These are phyloP conservation scores for Neopestalotiopsis clavispora DNA, from an alignment of 2,329 filamentous ascomycete species.

Conservation along the genomic window DNA sequence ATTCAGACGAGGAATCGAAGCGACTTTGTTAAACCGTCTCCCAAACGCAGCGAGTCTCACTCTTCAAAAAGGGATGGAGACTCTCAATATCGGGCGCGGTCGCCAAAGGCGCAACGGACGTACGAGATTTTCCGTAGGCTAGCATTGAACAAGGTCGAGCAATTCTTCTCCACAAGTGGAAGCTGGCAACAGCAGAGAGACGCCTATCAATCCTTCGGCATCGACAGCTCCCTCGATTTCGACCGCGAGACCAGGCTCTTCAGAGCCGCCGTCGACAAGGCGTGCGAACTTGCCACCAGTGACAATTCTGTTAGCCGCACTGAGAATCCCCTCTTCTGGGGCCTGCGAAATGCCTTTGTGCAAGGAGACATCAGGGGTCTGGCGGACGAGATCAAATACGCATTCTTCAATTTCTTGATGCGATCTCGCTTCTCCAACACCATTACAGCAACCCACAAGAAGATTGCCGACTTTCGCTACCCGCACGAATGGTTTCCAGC, in stretches of 20 bases:
- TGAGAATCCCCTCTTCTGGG: constrained; percentile 61
- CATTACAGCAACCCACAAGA: constrained; percentile 63
- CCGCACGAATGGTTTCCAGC: constrained; percentile 92
- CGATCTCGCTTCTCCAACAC: constrained; percentile 60
- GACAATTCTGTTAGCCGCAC: constrained; percentile 40
- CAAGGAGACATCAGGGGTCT: constrained; percentile 55
- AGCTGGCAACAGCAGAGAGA: constrained; percentile 28
- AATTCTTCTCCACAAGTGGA: constrained; percentile 36
- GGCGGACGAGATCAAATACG: constrained; percentile 64
- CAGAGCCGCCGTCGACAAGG: constrained; percentile 46
- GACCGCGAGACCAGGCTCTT: constrained; percentile 52
- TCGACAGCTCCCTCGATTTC: constrained; percentile 46
- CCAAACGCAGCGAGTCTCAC: background rate
- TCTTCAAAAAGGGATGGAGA: background rate
- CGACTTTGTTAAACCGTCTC: background rate
- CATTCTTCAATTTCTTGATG: constrained; percentile 70
- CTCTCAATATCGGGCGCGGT: background rate
- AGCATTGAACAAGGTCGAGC: constrained; percentile 37
- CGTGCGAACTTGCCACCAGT: constrained; percentile 48
- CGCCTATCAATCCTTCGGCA: constrained; percentile 39
- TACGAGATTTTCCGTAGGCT: constrained; percentile 32
- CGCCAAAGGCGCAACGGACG: constrained; percentile 19
- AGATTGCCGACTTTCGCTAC: constrained; percentile 81
- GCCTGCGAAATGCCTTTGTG: constrained; percentile 65
- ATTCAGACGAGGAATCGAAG: background rate